phyloP scores from a whole-genome alignment of 2,329 filamentous ascomycete species.

The Pseudogymnoascus sp. region DNA sequence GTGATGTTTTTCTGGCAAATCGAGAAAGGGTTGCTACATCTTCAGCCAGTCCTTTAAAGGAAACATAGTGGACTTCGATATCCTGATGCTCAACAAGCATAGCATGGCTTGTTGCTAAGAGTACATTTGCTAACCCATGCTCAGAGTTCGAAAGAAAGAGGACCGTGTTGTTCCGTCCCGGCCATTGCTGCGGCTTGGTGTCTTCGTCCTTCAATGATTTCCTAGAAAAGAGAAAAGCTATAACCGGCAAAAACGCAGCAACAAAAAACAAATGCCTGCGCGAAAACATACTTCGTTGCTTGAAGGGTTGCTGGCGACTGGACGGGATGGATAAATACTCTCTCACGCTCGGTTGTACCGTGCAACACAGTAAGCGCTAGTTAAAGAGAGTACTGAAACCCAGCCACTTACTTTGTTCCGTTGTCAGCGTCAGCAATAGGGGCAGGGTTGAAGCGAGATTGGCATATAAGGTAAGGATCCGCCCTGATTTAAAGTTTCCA shows the following conservation, averaged over 20 bases:
- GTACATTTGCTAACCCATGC: slow-evolving; percentile 40
- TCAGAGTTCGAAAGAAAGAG: slow-evolving; percentile 40
- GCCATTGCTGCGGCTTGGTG: not conserved
- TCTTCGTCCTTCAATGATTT: not conserved
- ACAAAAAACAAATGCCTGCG: not conserved
- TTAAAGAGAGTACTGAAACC: not conserved
- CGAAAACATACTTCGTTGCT: not conserved
- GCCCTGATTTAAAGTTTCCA: not conserved
- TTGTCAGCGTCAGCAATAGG: not conserved
- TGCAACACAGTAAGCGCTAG: not conserved
- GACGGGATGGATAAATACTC: not conserved
- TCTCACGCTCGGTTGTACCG: not conserved
- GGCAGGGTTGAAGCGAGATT: not conserved
- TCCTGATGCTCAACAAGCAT: slow-evolving; percentile 29
- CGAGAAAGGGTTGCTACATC: slow-evolving; percentile 21
- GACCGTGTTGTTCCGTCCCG: slow-evolving; percentile 21
- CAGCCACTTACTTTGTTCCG: not conserved
- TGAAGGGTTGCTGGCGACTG: not conserved
- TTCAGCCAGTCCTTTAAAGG: slow-evolving; percentile 32
- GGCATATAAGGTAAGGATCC: not conserved
- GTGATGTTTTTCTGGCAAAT: not conserved
- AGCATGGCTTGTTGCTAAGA: slow-evolving; percentile 37
- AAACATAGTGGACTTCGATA: slow-evolving; percentile 38
- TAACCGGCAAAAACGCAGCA: not conserved
- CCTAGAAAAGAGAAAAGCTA: not conserved